Conservation (phyloP, 73 alveolate genomes). For the Tetrahymena borealis region DNA sequence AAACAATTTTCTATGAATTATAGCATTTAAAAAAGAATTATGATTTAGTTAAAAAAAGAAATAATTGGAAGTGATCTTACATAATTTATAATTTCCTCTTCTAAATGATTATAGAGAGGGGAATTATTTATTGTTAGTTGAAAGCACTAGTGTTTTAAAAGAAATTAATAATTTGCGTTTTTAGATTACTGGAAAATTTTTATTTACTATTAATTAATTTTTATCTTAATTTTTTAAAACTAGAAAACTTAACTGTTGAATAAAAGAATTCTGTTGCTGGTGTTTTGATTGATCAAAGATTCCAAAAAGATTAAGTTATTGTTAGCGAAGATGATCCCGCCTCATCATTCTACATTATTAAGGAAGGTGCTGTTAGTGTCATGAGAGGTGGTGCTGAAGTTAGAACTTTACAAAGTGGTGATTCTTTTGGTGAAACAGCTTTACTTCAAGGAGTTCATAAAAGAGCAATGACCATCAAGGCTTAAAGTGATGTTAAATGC, state of each 20-base stretch:
- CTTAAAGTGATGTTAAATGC: constrained; percentile 35
- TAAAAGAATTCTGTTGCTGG: constrained; percentile 34
- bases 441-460: constrained; percentile 3
- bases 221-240: not conserved
- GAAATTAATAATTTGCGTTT: too few relatives aligned
- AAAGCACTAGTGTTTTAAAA: too few relatives aligned
- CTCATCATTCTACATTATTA: constrained; percentile 15
- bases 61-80: too few relatives aligned
- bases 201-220: constrained; percentile 7
- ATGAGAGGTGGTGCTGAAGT: constrained; percentile 19
- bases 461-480: constrained; percentile 35
- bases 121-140: too few relatives aligned
- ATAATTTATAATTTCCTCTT: too few relatives aligned
- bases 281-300: constrained; percentile 15
- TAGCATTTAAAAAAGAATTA: too few relatives aligned
- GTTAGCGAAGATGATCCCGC: constrained; percentile 35
- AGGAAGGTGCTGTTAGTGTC: constrained; percentile 41
- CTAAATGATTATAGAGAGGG: too few relatives aligned
- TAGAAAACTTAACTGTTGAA: constrained; percentile 24
- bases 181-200: too few relatives aligned
- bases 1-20: too few relatives aligned
- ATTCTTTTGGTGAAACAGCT: constrained; percentile 36
- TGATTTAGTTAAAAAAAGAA: too few relatives aligned
- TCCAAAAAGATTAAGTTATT: constrained; percentile 17
- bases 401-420: constrained; percentile 8